A percentile compares a stretch with the other conserved stretches of the same genome.
These are phyloP conservation scores for Chrysosporium keratinophilum DNA, from an alignment of 2,329 filamentous ascomycete species.

Conservation along the genomic window DNA sequence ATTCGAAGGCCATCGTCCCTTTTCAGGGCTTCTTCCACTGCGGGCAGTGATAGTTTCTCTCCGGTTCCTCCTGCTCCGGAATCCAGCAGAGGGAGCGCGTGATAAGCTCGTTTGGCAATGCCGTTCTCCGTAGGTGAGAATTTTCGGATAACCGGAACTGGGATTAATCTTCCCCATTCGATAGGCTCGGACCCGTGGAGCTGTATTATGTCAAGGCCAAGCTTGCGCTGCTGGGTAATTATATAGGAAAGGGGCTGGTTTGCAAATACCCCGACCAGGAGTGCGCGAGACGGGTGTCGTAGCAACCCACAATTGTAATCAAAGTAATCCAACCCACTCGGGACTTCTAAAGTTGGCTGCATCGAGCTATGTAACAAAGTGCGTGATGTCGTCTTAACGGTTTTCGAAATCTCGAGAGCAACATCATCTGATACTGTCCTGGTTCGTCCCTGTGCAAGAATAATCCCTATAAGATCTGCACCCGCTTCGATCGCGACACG, in stretches of 20 bases:
- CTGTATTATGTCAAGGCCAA: constrained; percentile 79
- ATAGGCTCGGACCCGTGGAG: constrained; percentile 85
- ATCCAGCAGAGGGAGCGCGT: constrained; percentile 74
- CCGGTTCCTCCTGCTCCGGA: constrained; percentile 76
- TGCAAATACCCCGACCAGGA: constrained; percentile 88
- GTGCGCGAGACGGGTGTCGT: constrained; percentile 49
- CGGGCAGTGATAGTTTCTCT: constrained; percentile 59
- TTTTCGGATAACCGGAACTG: constrained; percentile 78
- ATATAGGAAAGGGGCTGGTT: constrained; percentile 80
- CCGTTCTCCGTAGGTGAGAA: constrained; percentile 70
- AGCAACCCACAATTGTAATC: constrained; percentile 43
- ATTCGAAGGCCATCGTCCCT: constrained; percentile 62
- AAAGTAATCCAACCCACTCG: constrained; percentile 55
- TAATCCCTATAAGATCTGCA: constrained; percentile 88
- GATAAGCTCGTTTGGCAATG: constrained; percentile 65
- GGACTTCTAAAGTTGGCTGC: constrained; percentile 21
- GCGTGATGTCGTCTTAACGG: constrained; percentile 49
- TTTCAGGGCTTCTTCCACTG: constrained; percentile 56
- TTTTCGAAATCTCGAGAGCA: constrained; percentile 68
- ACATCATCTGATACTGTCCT: constrained; percentile 69
- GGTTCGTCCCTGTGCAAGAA: constrained; percentile 70
- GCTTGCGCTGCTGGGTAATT: constrained; percentile 62
- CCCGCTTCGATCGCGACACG: constrained; percentile 70
- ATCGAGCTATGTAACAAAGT: constrained; percentile 17
- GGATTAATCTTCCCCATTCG: constrained; percentile 82